A percentile compares a stretch with the other conserved stretches of the same genome.
phyloP scores from a whole-genome alignment of 352 stramenopile species.

The Hyaloperonospora arabidopsidis region DNA sequence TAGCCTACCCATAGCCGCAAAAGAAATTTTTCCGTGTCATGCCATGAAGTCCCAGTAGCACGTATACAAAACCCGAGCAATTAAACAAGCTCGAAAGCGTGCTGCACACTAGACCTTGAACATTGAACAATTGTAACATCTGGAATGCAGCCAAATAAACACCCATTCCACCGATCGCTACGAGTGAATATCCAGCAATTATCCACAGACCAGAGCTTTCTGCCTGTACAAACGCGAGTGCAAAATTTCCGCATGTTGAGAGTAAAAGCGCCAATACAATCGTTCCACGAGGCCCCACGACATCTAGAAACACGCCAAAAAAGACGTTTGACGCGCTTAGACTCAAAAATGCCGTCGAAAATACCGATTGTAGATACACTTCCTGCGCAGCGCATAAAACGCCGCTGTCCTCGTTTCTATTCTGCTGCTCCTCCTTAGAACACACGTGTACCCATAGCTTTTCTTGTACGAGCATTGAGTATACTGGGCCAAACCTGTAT shows the following conservation, averaged over 20 bases:
- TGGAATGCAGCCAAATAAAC: slow-evolving; percentile 75
- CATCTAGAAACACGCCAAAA: slow-evolving; percentile 63
- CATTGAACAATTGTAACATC: slow-evolving; percentile 68
- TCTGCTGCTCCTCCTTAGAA: no score
- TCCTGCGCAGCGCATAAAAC: slow-evolving; percentile 53
- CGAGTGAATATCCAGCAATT: slow-evolving; percentile 50
- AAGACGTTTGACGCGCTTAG: slow-evolving; percentile 73
- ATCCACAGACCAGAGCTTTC: slow-evolving; percentile 39
- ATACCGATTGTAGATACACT: slow-evolving; percentile 61
- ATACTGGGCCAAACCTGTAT: no score
- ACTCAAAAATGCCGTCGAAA: slow-evolving; percentile 62
- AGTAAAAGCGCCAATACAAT: slow-evolving; percentile 47
- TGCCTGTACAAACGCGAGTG: slow-evolving; percentile 39
- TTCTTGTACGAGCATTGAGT: no score
- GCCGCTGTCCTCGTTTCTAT: background rate
- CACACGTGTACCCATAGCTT: no score
- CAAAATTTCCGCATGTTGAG: slow-evolving; percentile 47
- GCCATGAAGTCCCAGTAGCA: slow-evolving; percentile 50
- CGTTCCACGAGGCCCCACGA: slow-evolving; percentile 50
- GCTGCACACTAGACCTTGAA: slow-evolving; percentile 71
- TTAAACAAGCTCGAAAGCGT: slow-evolving; percentile 81
- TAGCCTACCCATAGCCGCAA: slow-evolving; percentile 42
- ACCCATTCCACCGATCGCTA: slow-evolving; percentile 42
- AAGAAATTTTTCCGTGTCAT: slow-evolving; percentile 53
- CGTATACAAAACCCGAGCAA: slow-evolving; percentile 80